phyloP scores from a whole-genome alignment of 441 rosid species.

The Gossypium schwendimanii region DNA sequence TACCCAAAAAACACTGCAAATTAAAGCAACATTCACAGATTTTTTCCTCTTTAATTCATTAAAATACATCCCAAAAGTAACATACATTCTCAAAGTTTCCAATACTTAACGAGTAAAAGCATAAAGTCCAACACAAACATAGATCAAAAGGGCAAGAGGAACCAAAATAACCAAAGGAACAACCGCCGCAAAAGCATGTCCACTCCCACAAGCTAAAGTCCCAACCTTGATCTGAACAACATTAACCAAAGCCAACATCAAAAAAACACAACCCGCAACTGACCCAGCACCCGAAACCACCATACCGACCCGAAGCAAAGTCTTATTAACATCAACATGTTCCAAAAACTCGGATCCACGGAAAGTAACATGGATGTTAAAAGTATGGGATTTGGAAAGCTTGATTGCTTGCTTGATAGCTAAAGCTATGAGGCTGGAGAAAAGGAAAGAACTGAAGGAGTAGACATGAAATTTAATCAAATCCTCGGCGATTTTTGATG shows the following conservation, averaged over 20 bases:
- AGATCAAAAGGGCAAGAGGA: conserved; percentile 48
- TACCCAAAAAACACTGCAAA: background rate
- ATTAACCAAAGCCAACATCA: conserved; percentile 73
- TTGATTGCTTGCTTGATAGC: conserved; percentile 73
- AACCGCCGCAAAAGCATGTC: conserved; percentile 50
- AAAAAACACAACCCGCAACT: conserved; percentile 49
- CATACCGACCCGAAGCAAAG: conserved; percentile 59
- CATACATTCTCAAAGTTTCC: background rate
- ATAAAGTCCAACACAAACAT: conserved; percentile 47
- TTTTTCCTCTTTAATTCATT: too few species aligned
- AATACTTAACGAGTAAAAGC: conserved; percentile 48
- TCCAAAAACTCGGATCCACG: conserved; percentile 7
- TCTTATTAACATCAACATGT: conserved; percentile 32
- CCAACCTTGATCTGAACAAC: conserved; percentile 80
- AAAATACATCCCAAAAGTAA: background rate
- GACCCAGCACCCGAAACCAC: conserved; percentile 66
- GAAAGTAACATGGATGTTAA: background rate
- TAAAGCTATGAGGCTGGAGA: conserved; percentile 73
- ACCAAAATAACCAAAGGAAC: conserved; percentile 71
- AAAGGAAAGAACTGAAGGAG: conserved; percentile 72
- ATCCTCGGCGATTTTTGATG: conserved; percentile 36
- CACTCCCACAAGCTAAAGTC: conserved; percentile 58
- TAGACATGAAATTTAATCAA: conserved; percentile 71
- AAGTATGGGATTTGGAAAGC: conserved; percentile 23
- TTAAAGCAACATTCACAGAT: background rate